These are phyloP conservation scores for Staphylotrichum tortipilum DNA, from an alignment of 495 filamentous ascomycete species.

Conservation along the genomic window DNA sequence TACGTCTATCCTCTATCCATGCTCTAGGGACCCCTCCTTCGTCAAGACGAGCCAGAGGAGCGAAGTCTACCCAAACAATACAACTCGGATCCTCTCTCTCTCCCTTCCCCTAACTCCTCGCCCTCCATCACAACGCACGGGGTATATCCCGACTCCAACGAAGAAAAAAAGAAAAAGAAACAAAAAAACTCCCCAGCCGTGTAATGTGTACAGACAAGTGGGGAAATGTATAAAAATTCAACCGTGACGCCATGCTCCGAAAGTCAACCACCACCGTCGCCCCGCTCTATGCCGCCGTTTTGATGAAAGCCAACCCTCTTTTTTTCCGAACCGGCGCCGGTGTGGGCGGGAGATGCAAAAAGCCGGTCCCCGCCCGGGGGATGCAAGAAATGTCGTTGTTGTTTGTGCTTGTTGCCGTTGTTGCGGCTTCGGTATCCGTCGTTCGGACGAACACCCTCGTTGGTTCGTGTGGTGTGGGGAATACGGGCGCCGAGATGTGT, in stretches of 20 bases:
- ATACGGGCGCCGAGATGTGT: too few species aligned
- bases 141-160: conserved; percentile 8
- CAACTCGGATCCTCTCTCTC: neutral
- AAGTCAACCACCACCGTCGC: neutral
- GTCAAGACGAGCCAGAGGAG: neutral
- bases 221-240: conserved; percentile 1
- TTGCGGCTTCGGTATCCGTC: neutral
- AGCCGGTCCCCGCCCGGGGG: neutral
- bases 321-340: conserved; percentile 1
- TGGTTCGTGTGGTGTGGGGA: neutral
- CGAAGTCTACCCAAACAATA: neutral
- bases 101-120: too few species aligned
- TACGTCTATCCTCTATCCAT: conserved; percentile 5
- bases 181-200: neutral
- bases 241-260: conserved; percentile 11
- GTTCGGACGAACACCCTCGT: neutral
- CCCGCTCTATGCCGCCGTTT: conserved; percentile 5
- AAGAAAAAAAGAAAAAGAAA: neutral
- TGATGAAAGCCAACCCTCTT: conserved; percentile 12
- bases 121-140: neutral
- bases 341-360: neutral
- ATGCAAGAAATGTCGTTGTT: neutral
- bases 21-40: neutral
- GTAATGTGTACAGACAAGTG: neutral
- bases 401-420: neutral